phyloP scores from a whole-genome alignment of 805 yeast genomes.

The Maudiozyma bulderi region DNA sequence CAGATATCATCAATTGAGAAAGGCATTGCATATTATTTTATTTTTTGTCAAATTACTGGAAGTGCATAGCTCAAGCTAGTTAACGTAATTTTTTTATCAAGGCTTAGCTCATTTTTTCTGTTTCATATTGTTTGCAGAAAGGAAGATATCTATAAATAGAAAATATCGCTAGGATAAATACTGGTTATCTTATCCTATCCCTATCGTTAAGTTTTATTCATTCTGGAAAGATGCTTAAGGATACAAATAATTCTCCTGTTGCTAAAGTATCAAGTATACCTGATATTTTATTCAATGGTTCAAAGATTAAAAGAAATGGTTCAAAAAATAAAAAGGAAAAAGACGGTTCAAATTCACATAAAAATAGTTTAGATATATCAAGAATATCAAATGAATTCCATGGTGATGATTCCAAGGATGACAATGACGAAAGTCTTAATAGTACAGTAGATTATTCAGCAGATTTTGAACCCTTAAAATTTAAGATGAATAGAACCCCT shows the following conservation, averaged over 20 bases:
- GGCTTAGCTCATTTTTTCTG: too few species aligned
- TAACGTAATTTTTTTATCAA: too few species aligned
- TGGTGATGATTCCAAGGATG: not conserved
- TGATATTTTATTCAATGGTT: not conserved
- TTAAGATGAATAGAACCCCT: conserved; percentile 10
- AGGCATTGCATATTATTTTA: too few species aligned
- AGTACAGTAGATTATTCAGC: conserved; percentile 10
- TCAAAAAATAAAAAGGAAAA: not conserved
- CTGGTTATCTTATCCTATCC: too few species aligned
- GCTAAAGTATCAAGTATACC: not conserved
- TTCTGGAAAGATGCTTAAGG: not conserved
- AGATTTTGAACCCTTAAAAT: conserved; percentile 18
- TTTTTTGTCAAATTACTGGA: too few species aligned
- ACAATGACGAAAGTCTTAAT: too few species aligned
- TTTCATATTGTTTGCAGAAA: too few species aligned
- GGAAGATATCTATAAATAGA: too few species aligned
- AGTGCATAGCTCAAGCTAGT: too few species aligned
- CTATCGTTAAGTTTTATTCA: too few species aligned
- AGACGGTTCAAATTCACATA: not conserved
- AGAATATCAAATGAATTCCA: not conserved
- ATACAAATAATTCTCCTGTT: not conserved
- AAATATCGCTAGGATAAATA: too few species aligned
- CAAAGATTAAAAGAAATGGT: not conserved
- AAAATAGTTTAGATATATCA: not conserved
- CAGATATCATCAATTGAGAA: too few species aligned